phyloP scores from a whole-genome alignment of 2,329 filamentous ascomycete species.

The Cephalotrichum gorgonifer region DNA sequence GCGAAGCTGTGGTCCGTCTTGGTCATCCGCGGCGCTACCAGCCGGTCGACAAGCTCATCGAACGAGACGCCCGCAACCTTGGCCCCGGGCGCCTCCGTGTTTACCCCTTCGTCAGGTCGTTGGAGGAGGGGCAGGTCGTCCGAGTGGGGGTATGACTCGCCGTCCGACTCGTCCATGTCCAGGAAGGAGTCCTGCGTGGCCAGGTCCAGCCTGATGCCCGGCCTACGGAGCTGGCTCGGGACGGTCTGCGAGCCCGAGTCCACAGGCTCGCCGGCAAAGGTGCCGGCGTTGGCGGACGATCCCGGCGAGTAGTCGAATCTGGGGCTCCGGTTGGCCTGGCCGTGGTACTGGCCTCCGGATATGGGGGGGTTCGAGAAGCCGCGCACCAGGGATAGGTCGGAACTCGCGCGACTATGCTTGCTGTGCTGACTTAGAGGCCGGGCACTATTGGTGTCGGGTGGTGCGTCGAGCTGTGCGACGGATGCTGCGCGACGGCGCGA shows the following conservation, averaged over 20 bases:
- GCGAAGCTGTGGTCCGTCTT: slow-evolving; percentile 84
- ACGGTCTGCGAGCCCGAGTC: slow-evolving; percentile 5
- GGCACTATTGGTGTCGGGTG: slow-evolving; percentile 31
- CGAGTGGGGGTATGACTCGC: slow-evolving; percentile 53
- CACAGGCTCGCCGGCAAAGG: slow-evolving; percentile 23
- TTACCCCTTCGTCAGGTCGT: slow-evolving; percentile 53
- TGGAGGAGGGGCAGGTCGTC: slow-evolving; percentile 59
- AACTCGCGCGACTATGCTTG: slow-evolving; percentile 61
- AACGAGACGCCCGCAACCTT: slow-evolving; percentile 45
- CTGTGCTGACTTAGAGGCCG: slow-evolving; percentile 50
- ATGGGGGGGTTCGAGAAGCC: slow-evolving; percentile 39
- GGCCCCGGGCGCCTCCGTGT: slow-evolving; percentile 35
- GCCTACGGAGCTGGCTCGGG: slow-evolving; percentile 26
- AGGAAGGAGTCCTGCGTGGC: slow-evolving; percentile 45
- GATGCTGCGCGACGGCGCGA: slow-evolving; percentile 49
- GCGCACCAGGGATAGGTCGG: slow-evolving; percentile 53
- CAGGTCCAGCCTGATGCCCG: slow-evolving; percentile 42
- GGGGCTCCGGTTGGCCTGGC: slow-evolving; percentile 22
- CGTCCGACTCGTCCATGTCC: slow-evolving; percentile 61
- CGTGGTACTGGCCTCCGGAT: slow-evolving; percentile 25
- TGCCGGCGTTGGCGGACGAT: slow-evolving; percentile 11
- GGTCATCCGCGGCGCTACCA: slow-evolving; percentile 71
- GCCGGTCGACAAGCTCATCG: slow-evolving; percentile 74
- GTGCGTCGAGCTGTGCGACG: slow-evolving; percentile 49
- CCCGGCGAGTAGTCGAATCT: slow-evolving; percentile 28